Percentiles rank a stretch among this genome's conserved stretches.
These are phyloP conservation scores for Schizothecium vesticola DNA, from an alignment of 495 filamentous ascomycete genomes.

Conservation along the genomic window DNA sequence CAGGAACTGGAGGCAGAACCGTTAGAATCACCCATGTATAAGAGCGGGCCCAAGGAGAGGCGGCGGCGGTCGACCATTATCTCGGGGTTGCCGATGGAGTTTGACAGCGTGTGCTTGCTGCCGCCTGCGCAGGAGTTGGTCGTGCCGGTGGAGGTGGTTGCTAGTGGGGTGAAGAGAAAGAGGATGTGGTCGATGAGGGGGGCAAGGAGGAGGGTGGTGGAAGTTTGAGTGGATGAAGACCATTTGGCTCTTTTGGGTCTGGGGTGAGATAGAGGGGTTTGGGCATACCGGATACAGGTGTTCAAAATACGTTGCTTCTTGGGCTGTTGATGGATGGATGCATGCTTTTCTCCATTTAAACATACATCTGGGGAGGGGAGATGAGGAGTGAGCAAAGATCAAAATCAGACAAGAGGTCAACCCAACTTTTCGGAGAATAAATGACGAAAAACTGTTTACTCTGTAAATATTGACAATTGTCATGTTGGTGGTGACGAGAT, in stretches of 20 bases:
- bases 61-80: neutral
- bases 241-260: neutral
- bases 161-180: slow-evolving; percentile 22
- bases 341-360: too few relatives aligned
- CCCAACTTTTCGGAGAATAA: neutral
- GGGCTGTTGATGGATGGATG: neutral
- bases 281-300: neutral
- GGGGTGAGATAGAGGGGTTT: neutral
- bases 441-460: neutral
- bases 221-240: neutral
- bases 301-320: neutral
- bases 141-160: slow-evolving; percentile 12
- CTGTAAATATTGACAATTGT: too few relatives aligned
- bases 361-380: too few relatives aligned
- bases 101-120: slow-evolving; percentile 15
- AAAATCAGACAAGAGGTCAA: neutral
- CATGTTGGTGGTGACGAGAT: neutral
- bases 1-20: neutral
- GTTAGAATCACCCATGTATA: neutral
- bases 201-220: slow-evolving; percentile 16
- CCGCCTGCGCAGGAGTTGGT: slow-evolving; percentile 9
- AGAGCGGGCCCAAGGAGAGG: neutral
- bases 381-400: too few relatives aligned
- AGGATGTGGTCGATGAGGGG: slow-evolving; percentile 23
- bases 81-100: slow-evolving; percentile 15